Base-by-base conservation (phyloP, 1,284 basidiomycete genomes). In the Cryptococcus wingfieldii region DNA sequence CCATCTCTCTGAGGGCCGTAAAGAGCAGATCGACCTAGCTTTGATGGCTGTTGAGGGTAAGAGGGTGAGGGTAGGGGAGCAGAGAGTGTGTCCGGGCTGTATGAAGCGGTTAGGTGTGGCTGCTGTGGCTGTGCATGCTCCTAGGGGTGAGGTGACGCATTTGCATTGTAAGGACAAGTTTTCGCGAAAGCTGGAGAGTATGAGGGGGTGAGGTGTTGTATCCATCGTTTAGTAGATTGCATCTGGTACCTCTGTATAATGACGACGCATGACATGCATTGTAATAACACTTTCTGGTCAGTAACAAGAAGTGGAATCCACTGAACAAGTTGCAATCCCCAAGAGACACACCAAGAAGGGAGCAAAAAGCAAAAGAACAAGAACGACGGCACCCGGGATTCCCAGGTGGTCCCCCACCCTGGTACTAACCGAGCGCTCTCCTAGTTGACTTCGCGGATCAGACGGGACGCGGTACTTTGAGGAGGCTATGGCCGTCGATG, bases 31-130 rank as follows among this genome's bases (percentile, higher is more conserved):
- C 4, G 84, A 88, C 51, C 76, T 85, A 63, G 80, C 80, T 53
- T 70, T 96, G 65, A 86, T 93, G 80, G 79, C 79, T 34, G 77
- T 95, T 51, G 87, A 97, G 76, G 81, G 83, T 47, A 85, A 84
- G 66, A 80, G 89, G 53, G 92, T 98, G n/a, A 88, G 88, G 66
- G 85, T 98, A 43, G 89, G 87, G 0, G 94, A 98, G 71, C 87
- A 84, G 72, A 82, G 94, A 62, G 90, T 96, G 89, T 98, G 96
- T 69, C 92, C 92, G 0, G 88, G 92, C 70, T 99, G 95, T 74
- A 88, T 94, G 71, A 98, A 98, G 70, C 84, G 94, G 19, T 79
- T 99, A 28, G 96, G 96, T 0, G 88, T 87, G 64, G 94, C 90
- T 58, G 93, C 96, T 39, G 92, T 98, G 65, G 91, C 94, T 1